Evolutionary conservation across 345 rosid genomes (phyloP).

Genomic region (Lepidium sativum): DNA sequence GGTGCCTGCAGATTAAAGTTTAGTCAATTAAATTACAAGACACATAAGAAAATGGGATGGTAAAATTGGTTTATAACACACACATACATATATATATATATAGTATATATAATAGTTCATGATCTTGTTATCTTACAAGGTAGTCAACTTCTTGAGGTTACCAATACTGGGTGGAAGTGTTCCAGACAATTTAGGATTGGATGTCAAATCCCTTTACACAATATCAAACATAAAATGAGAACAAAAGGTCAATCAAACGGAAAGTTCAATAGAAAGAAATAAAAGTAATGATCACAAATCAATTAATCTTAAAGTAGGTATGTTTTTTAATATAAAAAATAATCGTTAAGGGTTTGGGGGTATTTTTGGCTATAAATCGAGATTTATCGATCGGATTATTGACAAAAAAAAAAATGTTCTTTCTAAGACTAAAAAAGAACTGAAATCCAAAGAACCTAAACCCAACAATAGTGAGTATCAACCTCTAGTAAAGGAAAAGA

Average conservation of each 20-base stretch:
- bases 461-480: no score
- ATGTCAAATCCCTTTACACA: constrained; percentile 61
- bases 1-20: neutral
- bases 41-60: neutral
- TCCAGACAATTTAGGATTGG: constrained; percentile 47
- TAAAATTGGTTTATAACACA: no score
- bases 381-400: no score
- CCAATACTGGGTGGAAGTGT: constrained; percentile 51
- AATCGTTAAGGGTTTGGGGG: no score
- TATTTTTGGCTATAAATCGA: no score
- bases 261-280: neutral
- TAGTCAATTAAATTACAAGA: neutral
- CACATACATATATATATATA: no score
- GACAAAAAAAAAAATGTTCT: no score
- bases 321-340: no score
- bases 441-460: no score
- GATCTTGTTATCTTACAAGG: constrained; percentile 41
- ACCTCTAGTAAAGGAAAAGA: neutral
- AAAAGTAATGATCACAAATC: neutral
- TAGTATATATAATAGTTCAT: neutral
- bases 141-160: constrained; percentile 39
- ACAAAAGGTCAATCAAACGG: neutral
- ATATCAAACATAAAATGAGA: neutral
- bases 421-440: no score
- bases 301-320: no score